A percentile compares a stretch with the other conserved stretches of the same genome.
These are phyloP conservation scores for Phytophthora melonis DNA, from an alignment of 352 stramenopile species.

Conservation along the genomic window DNA sequence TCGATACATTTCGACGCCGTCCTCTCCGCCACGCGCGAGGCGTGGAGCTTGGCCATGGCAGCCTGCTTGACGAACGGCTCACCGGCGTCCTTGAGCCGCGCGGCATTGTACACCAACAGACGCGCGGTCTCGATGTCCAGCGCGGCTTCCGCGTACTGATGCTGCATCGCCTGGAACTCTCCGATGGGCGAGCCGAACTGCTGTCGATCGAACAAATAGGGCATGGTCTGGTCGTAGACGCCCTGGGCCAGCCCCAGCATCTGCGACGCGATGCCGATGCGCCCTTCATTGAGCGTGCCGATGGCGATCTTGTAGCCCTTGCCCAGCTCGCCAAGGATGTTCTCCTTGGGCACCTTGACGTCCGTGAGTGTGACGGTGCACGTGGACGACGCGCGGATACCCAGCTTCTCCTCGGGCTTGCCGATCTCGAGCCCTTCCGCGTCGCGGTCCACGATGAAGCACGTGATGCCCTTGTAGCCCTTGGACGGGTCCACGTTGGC, in stretches of 20 bases:
- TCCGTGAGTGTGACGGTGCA: slow-evolving; percentile 95
- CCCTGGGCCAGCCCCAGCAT: slow-evolving; percentile 97
- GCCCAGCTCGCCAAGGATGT: slow-evolving; percentile 95
- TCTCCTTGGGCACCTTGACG: slow-evolving; percentile 93
- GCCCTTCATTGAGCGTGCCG: slow-evolving; percentile 95
- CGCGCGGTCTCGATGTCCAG: slow-evolving; percentile 95
- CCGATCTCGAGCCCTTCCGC: slow-evolving; percentile 94
- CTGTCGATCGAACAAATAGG: slow-evolving; percentile 96
- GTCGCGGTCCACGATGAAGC: slow-evolving; percentile 97
- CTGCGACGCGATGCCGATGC: slow-evolving; percentile 98
- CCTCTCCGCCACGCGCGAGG: slow-evolving; percentile 95
- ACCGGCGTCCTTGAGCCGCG: slow-evolving; percentile 94
- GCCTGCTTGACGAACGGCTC: slow-evolving; percentile 97
- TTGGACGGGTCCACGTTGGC: slow-evolving; percentile 93
- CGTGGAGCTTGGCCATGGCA: slow-evolving; percentile 97
- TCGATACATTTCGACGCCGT: slow-evolving; percentile 97
- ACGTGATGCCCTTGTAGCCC: slow-evolving; percentile 98
- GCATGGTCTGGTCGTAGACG: slow-evolving; percentile 95
- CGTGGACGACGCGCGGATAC: slow-evolving; percentile 96
- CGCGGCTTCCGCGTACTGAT: slow-evolving; percentile 96
- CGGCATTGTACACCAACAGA: slow-evolving; percentile 95
- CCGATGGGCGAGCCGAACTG: slow-evolving; percentile 96
- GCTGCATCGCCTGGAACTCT: slow-evolving; percentile 97
- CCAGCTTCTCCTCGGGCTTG: slow-evolving; percentile 97
- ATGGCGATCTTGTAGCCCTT: slow-evolving; percentile 98